These are phyloP conservation scores for Cadophora sp. DNA, from an alignment of 2,329 filamentous ascomycete species.

Conservation along the genomic window DNA sequence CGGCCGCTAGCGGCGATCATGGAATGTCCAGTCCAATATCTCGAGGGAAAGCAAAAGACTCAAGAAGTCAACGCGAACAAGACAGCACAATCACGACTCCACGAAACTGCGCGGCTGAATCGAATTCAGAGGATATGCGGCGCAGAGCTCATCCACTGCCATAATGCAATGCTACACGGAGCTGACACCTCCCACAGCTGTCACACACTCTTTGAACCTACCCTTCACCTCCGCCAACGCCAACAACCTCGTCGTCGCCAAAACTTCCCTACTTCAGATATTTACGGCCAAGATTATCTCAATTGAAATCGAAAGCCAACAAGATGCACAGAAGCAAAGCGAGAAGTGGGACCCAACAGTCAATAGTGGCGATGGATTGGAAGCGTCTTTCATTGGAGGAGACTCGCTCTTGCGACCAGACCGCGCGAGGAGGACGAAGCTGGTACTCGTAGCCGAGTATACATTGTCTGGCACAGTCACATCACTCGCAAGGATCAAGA, in stretches of 20 bases:
- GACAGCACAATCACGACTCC: not conserved
- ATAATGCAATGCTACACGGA: constrained; percentile 98
- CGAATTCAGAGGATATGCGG: constrained; percentile 26
- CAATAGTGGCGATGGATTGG: constrained; percentile 66
- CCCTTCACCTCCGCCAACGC: constrained; percentile 78
- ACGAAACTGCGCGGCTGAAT: not conserved
- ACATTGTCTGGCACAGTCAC: constrained; percentile 83
- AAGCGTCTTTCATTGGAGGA: constrained; percentile 69
- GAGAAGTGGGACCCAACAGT: constrained; percentile 57
- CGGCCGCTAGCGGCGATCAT: constrained; percentile 12
- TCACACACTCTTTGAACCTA: constrained; percentile 84
- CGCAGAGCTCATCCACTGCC: constrained; percentile 22
- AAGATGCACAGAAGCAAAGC: constrained; percentile 48
- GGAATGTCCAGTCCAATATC: not conserved
- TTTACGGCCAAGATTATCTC: constrained; percentile 76
- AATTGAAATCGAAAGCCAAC: constrained; percentile 58
- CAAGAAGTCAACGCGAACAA: not conserved
- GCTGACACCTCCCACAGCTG: constrained; percentile 90
- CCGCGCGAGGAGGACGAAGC: constrained; percentile 72
- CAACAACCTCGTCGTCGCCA: constrained; percentile 88
- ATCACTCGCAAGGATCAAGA: constrained; percentile 79
- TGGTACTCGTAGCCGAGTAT: constrained; percentile 86
- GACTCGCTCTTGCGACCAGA: constrained; percentile 69
- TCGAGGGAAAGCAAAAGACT: not conserved
- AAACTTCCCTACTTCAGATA: constrained; percentile 91